Conservation (phyloP, 208 protist species). For the Tritrichomonas musculus region DNA sequence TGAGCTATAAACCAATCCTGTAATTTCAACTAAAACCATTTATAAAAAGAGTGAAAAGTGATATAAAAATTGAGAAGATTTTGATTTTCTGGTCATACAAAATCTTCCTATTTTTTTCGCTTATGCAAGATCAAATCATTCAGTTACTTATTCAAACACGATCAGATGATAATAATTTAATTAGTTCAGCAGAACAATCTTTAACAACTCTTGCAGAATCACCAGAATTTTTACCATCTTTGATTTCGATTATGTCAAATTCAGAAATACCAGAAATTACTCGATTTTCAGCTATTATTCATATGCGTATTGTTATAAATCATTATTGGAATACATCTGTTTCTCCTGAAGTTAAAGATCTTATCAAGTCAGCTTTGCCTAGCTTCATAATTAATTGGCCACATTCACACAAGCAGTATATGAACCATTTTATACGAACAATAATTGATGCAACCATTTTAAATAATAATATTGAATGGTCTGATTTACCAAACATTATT, state of each 20-base stretch:
- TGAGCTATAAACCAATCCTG: neutral
- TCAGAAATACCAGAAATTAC: neutral
- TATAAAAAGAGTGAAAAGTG: too few species aligned
- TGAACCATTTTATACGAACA: neutral
- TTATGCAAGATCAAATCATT: neutral
- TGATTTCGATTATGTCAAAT: neutral
- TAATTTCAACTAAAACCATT: neutral
- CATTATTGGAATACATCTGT: neutral
- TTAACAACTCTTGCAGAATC: neutral
- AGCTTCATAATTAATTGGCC: neutral
- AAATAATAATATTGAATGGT: neutral
- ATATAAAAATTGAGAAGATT: too few species aligned
- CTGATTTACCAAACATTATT: neutral
- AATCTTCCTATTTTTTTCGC: too few species aligned
- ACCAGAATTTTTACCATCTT: neutral
- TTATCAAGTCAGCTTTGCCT: neutral
- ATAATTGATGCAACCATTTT: too few species aligned
- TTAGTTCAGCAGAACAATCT: neutral
- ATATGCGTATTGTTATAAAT: neutral
- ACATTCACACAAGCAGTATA: neutral
- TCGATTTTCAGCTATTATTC: neutral
- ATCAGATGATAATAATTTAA: neutral
- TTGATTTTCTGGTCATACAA: too few species aligned
- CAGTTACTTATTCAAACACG: neutral
- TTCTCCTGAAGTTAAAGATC: neutral